A percentile compares a stretch with the other conserved stretches of the same genome.
phyloP scores from a whole-genome alignment of 164 flowering plant genomes.

The Magnolia officinalis region DNA sequence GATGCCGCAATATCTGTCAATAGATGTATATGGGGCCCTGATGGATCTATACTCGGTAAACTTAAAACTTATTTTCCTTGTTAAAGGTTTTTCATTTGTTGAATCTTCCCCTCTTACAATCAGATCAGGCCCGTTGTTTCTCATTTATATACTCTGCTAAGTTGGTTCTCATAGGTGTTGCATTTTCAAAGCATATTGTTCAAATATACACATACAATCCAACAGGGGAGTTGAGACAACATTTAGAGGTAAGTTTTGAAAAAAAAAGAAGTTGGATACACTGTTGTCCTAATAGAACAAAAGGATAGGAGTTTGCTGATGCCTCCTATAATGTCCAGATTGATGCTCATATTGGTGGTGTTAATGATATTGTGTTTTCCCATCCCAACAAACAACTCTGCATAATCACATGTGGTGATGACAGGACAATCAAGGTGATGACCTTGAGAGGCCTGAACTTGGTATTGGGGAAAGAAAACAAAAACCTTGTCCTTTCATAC shows the following conservation, averaged over 20 bases:
- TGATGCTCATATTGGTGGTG: constrained; percentile 71
- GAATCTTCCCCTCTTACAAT: background rate
- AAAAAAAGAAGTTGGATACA: background rate
- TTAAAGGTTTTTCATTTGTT: background rate
- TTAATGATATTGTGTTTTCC: constrained; percentile 70
- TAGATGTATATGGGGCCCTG: constrained; percentile 50
- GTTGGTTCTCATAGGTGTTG: constrained; percentile 44
- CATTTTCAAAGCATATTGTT: constrained; percentile 60
- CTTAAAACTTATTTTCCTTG: background rate
- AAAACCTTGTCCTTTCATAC: background rate
- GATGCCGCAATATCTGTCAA: constrained; percentile 43
- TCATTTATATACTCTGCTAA: background rate
- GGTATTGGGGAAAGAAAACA: background rate
- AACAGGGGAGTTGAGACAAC: constrained; percentile 49
- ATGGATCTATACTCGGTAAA: constrained; percentile 46
- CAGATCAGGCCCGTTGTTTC: background rate
- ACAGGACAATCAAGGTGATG: constrained; percentile 60
- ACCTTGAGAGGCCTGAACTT: background rate
- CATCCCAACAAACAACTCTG: constrained; percentile 59
- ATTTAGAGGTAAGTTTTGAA: constrained; percentile 38
- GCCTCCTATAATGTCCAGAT: constrained; percentile 30
- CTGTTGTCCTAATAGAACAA: background rate
- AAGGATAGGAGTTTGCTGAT: background rate
- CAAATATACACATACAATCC: constrained; percentile 49
- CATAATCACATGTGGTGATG: constrained; percentile 74